Evolutionary conservation across 768 basidiomycete genomes (phyloP), one percentile per base, ranked within the genome.

Genomic region (Lepiota subincarnata): DNA sequence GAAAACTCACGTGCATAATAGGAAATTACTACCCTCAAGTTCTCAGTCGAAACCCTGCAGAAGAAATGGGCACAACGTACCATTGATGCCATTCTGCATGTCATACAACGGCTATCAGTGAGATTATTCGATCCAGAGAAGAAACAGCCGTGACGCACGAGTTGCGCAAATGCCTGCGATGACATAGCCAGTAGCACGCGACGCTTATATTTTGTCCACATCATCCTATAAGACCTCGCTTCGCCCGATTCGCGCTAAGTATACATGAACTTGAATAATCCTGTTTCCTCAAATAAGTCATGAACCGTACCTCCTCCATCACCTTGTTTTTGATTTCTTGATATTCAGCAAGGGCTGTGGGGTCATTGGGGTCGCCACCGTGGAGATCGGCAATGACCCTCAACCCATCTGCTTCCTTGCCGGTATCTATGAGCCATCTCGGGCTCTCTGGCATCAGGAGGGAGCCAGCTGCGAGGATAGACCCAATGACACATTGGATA

Each of bases 171-270:
- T 38, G 91, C 89, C 67, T 97, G 95, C 51, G 92, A 92, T 16
- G 89, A 91, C 91, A 95, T 95, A 13, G 95, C 95, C 42, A 98
- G 81, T 57, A 97, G 66, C 10, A 98, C 93, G 31, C 94, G 78
- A 26, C 86, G 84, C 62, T 87, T 87, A 66, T 98, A 97, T 61
- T 81, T 80, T 60, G 69, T 82, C 92, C 94, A 98, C 84, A 98
- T 89, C 36, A 77, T 76, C 26, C 64, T 62, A 69, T 98, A 98
- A 1, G 84, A 79, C 43, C 92, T 79, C 40, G 74, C 86, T 57
- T 88, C 91, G 19, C 85, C 87, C 22, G 82, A 79, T 44, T 84
- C 83, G 12, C 89, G 84, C 91, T 95, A 19, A 13, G 48, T 12
- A 50, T n/a, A n/a, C n/a, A n/a, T 39, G 31, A 19, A 43, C 16